Conservation (phyloP, 2,329 filamentous ascomycete genomes). For the Lachnellula arida region DNA sequence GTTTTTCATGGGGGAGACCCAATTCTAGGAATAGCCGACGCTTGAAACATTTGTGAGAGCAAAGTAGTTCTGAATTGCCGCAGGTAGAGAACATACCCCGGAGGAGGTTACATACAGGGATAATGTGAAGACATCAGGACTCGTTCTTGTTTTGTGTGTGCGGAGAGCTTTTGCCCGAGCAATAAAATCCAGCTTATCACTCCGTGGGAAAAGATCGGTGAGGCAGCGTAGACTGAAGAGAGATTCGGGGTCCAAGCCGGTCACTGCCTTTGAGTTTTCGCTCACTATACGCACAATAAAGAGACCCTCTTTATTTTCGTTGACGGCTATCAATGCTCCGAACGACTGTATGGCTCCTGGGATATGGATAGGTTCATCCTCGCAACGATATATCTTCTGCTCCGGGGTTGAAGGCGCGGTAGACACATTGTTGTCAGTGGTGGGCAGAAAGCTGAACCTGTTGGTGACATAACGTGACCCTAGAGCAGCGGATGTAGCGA, state of each 20-base stretch:
- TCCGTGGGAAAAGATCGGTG: not conserved
- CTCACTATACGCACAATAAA: constrained; percentile 9
- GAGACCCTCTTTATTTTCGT: not conserved
- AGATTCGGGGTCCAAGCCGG: not conserved
- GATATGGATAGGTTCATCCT: constrained; percentile 16
- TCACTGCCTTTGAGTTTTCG: constrained; percentile 8
- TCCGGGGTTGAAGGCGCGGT: not conserved
- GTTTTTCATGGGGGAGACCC: too few species aligned
- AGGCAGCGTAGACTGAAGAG: constrained; percentile 9
- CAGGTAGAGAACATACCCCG: too few species aligned
- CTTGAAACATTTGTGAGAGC: too few species aligned
- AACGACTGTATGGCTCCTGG: constrained; percentile 9
- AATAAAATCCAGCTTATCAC: constrained; percentile 3
- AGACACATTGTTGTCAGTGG: not conserved
- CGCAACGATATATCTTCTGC: constrained; percentile 5
- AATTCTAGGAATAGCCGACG: too few species aligned
- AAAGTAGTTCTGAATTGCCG: too few species aligned
- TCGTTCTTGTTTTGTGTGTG: not conserved
- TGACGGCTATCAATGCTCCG: constrained; percentile 10
- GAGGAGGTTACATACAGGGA: not conserved
- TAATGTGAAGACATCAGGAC: constrained; percentile 8
- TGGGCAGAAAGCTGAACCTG: not conserved
- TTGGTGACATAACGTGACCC: not conserved
- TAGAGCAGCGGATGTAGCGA: not conserved
- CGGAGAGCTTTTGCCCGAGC: not conserved